Evolutionary conservation across 1,284 basidiomycete species (phyloP), one percentile per base, ranked within the genome.

Genomic region (Pyrrhoderma lamaoense): DNA sequence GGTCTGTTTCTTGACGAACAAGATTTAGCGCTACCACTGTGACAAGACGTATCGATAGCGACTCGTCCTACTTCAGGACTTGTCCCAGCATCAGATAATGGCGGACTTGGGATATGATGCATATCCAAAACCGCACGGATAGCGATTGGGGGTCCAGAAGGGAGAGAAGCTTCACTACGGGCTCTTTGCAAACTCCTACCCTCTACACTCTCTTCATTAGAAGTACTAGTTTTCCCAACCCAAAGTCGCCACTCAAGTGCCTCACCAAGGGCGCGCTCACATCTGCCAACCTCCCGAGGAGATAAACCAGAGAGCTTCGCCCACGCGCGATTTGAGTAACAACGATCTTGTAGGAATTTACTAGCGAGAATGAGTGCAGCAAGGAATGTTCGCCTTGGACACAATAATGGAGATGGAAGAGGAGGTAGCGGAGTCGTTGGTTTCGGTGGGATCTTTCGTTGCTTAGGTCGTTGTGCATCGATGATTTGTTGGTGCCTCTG

Each of bases 241-340:
- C 87, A 90, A 13, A 90, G 76, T 22, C 85, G 77, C 87, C 87
- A 90, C 53, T 84, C 80, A 16, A 90, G 75, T 5, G 84, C 85
- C 61, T 83, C 80, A 35, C 87, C 86, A 31, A 90, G 74, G 0
- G 87, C 85, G 21, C 84, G 80, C 64, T 90, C 86, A 60, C 87
- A 89, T 21, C 86, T 77, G 23, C 85, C 80, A 47, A 90, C 85
- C 67, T 90, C 86, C 37, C 83, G 72, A 8, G 86, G 78, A 0
- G 83, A 81, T 3, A 90, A 73, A 27, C 88, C 86, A 21, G 85
- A 87, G 1, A 90, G 72, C 62, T 92, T 92, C 5, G 89, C 83
- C 93, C 93, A 96, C 16, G 93, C 92, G 18, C 83, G 79, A 65
- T 96, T 95, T 13, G 88, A 92, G 62, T 93, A 96, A 49, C 88